Evolutionary conservation across 495 filamentous ascomycete species (phyloP), one percentile per base, ranked within the genome.

Genomic region (Aspergillus bertholletiae): DNA sequence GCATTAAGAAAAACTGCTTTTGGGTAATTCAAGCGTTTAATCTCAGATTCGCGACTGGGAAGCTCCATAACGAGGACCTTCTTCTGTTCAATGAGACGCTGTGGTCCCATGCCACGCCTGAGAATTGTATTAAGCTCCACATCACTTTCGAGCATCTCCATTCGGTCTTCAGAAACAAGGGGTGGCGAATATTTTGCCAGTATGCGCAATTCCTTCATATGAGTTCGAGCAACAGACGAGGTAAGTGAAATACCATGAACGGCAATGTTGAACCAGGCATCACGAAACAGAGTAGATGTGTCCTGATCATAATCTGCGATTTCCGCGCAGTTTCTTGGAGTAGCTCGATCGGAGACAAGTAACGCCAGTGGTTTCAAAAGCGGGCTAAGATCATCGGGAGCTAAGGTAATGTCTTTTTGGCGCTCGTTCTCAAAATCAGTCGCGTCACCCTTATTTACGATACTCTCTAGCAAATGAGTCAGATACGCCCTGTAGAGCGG

Each of bases 251-350:
- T 96, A 28, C 92, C 92, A 67, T 97, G 93, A 7, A 97, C 86
- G 26, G 89, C 88, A 48, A 97, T 88, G 65, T 98, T 98, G 69
- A 96, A 96, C 94, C 94, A 98, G 13, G 89, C 89, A 76, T 97
- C 90, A 32, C 92, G 86, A 57, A 94, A 83, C 44, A 96, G 74
- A 18, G 83, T 78, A 48, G 82, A 72, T 20, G 80, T 79, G 37
- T 89, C 80, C 49, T 84, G 80, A 44, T 89, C 84, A 57, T 87
- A 82, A 17, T 76, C 68, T 41, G 45, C 51, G 20, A 45, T 50
- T 20, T 47, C 52, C 32, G 49, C 50, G 13, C 34, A 51, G 28
- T 49, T 56, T n/a, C 74, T 73, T 7, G 73, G 60, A 15, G 69
- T 58, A 5, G 76, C 59, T 20, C 79, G 76, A 55, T 83, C 74